Evolutionary conservation across 192 early-diverging fungal genomes (phyloP), one percentile per base, ranked within the genome.

Genomic region (Lobosporangium transversale): DNA sequence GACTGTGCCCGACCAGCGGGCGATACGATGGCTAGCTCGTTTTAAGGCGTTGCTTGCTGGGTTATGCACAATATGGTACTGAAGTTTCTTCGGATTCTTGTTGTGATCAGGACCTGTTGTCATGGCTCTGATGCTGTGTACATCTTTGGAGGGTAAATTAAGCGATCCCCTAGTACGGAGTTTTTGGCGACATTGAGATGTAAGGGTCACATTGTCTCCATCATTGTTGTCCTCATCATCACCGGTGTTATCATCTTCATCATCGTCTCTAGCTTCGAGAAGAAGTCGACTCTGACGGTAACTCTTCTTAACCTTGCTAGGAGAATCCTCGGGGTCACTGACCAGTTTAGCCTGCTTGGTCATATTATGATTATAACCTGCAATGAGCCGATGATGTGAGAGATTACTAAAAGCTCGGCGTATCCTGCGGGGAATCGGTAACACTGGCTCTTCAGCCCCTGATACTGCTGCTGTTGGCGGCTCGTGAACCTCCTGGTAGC

Each of bases 401-500:
- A 37, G 51, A 4, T 43, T 55, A 23, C 61, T 73, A 24, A 62
- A 43, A 30, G 47, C 44, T 15, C 48, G 68, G 23, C 45, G 37
- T 44, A n/a, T 4, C 18, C 50, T 55, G 43, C 53, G 37, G 8
- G n/a, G n/a, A n/a, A n/a, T n/a, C n/a, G n/a, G n/a, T n/a, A n/a
- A n/a, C n/a, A n/a, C n/a, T n/a, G n/a, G n/a, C n/a, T n/a, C n/a
- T n/a, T n/a, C n/a, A n/a, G n/a, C n/a, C n/a, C n/a, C n/a, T n/a
- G n/a, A n/a, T n/a, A n/a, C n/a, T n/a, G n/a, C n/a, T n/a, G n/a
- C n/a, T n/a, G n/a, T n/a, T n/a, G n/a, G n/a, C n/a, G n/a, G n/a
- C n/a, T n/a, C n/a, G n/a, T n/a, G n/a, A n/a, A n/a, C n/a, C n/a
- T n/a, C n/a, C n/a, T n/a, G n/a, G n/a, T n/a, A n/a, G n/a, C n/a